Base-by-base conservation (phyloP, 2,329 filamentous ascomycete species). In the Mariannaea elegans region DNA sequence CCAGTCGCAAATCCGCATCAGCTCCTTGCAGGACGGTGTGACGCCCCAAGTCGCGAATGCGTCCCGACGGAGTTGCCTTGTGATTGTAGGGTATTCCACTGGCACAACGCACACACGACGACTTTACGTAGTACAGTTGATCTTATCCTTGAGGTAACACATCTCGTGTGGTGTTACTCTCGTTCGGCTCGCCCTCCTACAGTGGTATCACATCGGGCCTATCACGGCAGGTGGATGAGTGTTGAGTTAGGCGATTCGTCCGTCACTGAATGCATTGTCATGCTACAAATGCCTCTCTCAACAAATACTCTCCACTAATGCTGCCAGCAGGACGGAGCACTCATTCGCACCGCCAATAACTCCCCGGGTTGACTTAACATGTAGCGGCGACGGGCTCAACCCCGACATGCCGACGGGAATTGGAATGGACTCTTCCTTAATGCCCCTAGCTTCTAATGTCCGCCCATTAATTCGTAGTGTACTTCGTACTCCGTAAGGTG, bases 1-100 rank as follows among this genome's bases (percentile, higher is more conserved):
- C 53, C 60, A 46, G 62, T 67, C 56, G 54, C 46, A 39, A 51
- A 48, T 47, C 58, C 48, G 50, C 62, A 60, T 44, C 46, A 57
- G 59, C 64, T 60, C 58, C 60, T 66, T 62, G 54, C 61, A 57
- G 58, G 38, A 39, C 61, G 61, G 49, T 65, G 63, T 58, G 62
- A 64, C 63, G 60, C 38, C 50, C 47, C 38, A 45, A 66, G 55
- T 61, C 56, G 52, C 58, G 44, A 49, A 66, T 66, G 55, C 47
- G 61, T 59, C 62, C 48, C 54, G 36, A 45, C 36, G 39, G 45
- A 64, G 65, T 59, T 51, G 38, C 49, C 56, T 59, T 69, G 61
- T 67, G 63, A 67, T 56, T 36, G 51, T 39, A 57, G 59, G 13
- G 38, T 19, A 41, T 56, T 41, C 54, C 21, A 27, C 41, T 7